phyloP scores from a whole-genome alignment of 2,329 filamentous ascomycete genomes.

The Microdochium paspali region DNA sequence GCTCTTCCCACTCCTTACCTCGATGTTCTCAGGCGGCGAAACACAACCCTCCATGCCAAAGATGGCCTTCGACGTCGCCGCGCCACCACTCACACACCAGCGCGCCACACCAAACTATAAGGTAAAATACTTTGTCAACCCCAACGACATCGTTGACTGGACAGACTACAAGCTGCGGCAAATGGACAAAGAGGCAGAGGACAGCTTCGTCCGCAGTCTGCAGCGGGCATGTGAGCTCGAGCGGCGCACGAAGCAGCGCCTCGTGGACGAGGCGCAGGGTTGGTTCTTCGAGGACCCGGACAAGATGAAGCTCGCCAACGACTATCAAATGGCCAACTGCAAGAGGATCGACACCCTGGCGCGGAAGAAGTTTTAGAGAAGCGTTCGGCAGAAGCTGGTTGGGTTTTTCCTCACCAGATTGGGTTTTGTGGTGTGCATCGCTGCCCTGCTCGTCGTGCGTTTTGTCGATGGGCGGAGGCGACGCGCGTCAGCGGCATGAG shows the following conservation, averaged over 20 bases:
- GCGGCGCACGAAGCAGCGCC: conserved; percentile 50
- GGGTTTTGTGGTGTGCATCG: too few relatives aligned
- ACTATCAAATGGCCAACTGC: conserved; percentile 42
- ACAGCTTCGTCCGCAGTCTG: conserved; percentile 58
- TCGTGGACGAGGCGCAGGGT: conserved; percentile 71
- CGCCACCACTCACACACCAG: conserved; percentile 63
- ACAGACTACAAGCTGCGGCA: conserved; percentile 58
- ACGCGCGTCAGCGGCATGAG: too few relatives aligned
- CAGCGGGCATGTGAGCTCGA: conserved; percentile 68
- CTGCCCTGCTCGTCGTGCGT: too few relatives aligned
- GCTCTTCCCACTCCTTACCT: conserved; percentile 73
- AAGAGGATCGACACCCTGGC: conserved; percentile 34
- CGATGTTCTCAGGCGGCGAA: conserved; percentile 55
- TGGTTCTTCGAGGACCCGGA: conserved; percentile 79
- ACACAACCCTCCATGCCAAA: conserved; percentile 49
- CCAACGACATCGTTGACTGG: conserved; percentile 63
- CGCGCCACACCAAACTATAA: conserved; percentile 62
- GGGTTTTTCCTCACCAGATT: too few relatives aligned
- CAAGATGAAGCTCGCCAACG: conserved; percentile 63
- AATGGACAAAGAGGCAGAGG: conserved; percentile 71
- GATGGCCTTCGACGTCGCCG: conserved; percentile 66
- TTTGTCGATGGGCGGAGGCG: too few relatives aligned
- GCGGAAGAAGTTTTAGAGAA: not conserved
- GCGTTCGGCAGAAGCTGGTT: not conserved
- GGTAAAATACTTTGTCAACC: conserved; percentile 80